Conservation (phyloP, 179 eudicot species). For the Heliamphora pulchella region DNA sequence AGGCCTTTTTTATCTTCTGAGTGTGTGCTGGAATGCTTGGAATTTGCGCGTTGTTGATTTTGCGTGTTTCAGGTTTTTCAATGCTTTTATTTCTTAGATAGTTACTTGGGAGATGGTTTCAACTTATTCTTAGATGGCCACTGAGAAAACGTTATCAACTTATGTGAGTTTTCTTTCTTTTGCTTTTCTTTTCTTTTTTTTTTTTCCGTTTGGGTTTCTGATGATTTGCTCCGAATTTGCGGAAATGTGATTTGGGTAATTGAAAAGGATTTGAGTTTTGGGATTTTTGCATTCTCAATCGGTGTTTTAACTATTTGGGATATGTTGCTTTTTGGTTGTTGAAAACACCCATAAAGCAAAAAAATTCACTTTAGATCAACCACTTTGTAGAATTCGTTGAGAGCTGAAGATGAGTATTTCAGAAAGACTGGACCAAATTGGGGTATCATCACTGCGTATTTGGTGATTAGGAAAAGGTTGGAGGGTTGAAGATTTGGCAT, state of each 20-base stretch:
- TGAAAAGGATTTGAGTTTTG: neutral
- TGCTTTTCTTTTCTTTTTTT: neutral
- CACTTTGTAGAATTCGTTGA: neutral
- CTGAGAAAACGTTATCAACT: neutral
- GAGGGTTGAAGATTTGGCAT: neutral
- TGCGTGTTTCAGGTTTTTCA: neutral
- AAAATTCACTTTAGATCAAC: neutral
- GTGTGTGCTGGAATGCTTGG: neutral
- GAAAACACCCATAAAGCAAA: neutral
- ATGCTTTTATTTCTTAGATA: neutral
- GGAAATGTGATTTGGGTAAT: slow-evolving; percentile 1
- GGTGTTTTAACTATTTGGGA: neutral
- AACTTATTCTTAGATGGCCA: too few species aligned
- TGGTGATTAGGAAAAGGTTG: neutral
- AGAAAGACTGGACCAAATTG: neutral
- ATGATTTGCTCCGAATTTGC: slow-evolving; percentile 12
- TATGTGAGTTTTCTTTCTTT: neutral
- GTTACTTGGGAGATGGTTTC: too few species aligned
- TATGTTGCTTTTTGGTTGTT: slow-evolving; percentile 1
- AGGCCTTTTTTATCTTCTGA: neutral
- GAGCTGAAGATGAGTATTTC: neutral
- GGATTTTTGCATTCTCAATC: neutral
- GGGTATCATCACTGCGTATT: neutral
- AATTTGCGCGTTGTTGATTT: neutral
- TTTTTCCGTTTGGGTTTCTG: neutral